phyloP scores from a whole-genome alignment of 2,329 filamentous ascomycete species.

The Rutstroemia sp. region DNA sequence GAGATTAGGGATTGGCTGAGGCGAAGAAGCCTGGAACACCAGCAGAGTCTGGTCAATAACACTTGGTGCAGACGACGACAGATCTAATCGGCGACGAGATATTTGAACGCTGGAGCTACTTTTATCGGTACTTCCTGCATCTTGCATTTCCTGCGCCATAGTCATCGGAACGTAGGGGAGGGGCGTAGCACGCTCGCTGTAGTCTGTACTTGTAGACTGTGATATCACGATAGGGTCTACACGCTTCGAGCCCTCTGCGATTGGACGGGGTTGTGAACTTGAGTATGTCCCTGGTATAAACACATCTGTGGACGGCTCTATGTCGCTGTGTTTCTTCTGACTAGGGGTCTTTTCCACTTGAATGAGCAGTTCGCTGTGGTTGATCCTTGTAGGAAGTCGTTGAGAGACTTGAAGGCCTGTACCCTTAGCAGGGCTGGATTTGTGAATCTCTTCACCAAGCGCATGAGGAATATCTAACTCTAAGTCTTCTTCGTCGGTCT shows the following conservation, averaged over 20 bases:
- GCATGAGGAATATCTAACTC: constrained; percentile 20
- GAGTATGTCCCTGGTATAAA: constrained; percentile 18
- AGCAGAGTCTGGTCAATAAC: neutral
- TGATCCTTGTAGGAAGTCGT: constrained; percentile 13
- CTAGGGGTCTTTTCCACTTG: constrained; percentile 22
- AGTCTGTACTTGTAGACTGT: too few species aligned
- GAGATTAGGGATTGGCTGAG: neutral
- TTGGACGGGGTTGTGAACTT: neutral
- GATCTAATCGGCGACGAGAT: too few species aligned
- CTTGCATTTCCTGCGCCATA: too few species aligned
- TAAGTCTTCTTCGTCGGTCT: constrained; percentile 20
- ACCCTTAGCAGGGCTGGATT: neutral
- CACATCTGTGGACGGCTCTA: constrained; percentile 12
- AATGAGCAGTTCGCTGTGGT: constrained; percentile 7
- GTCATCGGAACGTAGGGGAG: too few species aligned
- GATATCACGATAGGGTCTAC: too few species aligned
- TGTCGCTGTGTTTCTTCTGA: neutral
- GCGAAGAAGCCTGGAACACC: neutral
- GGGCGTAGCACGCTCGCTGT: too few species aligned
- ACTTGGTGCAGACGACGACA: too few species aligned
- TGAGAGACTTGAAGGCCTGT: constrained; percentile 3
- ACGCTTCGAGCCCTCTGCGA: neutral
- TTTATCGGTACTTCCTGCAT: too few species aligned
- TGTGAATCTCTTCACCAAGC: constrained; percentile 18
- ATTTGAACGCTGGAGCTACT: too few species aligned